Conservation (phyloP, 23 red algal genomes). For the Gracilaria vermiculophylla region DNA sequence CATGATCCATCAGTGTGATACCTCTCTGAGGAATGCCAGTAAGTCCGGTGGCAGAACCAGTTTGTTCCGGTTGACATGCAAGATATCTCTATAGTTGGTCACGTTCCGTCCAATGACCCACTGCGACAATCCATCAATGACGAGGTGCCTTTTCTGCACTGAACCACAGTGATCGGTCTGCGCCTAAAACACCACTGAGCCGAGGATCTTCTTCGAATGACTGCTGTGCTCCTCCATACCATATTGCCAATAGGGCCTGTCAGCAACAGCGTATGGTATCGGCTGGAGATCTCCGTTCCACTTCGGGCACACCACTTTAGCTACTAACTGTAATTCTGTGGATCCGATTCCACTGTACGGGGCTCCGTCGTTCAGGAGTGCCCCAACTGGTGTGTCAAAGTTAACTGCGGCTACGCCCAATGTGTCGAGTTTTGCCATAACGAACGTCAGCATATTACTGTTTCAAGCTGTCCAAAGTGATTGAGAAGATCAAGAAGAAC, state of each 20-base stretch:
- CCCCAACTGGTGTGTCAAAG: background rate
- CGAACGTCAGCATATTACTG: background rate
- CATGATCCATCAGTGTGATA: conserved; percentile 1
- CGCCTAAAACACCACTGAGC: background rate
- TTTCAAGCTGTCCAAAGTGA: background rate
- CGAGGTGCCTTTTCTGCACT: background rate
- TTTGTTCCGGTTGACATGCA: background rate
- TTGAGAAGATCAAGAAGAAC: background rate
- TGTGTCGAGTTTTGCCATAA: background rate
- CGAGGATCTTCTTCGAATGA: background rate
- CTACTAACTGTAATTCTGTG: background rate
- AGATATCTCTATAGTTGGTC: background rate
- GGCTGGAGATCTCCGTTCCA: background rate
- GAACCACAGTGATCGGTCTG: background rate
- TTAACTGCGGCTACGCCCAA: background rate
- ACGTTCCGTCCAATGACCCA: conserved; percentile 18
- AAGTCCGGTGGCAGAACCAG: too few species aligned
- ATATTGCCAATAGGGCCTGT: conserved; percentile 44
- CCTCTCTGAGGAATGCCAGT: too few species aligned
- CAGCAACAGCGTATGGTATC: background rate
- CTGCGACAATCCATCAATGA: conserved; percentile 12
- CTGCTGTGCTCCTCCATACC: conserved; percentile 34
- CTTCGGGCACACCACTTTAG: background rate
- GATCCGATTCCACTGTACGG: conserved; percentile 27
- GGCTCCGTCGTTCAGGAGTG: conserved; percentile 27